A percentile compares a stretch with the other conserved stretches of the same genome.
Evolutionary conservation across 176 grass and related monocot species (phyloP).

Genomic region (Leersia perrieri): DNA sequence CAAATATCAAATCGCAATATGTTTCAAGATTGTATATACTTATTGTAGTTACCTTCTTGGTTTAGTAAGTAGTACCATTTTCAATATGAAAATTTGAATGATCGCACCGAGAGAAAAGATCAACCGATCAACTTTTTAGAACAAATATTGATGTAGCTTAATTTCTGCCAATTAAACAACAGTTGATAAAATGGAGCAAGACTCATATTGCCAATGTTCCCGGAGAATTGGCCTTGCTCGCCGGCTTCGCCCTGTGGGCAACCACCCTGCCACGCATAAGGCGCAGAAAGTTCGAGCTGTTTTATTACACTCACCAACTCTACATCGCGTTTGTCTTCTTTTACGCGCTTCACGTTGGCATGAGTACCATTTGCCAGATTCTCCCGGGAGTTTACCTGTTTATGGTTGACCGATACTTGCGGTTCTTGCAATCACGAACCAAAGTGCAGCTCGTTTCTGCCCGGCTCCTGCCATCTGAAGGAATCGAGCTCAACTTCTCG

Average conservation of each 20-base stretch:
- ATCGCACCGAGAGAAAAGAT: too few species aligned
- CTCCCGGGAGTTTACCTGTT: constrained; percentile 54
- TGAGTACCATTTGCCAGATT: constrained; percentile 42
- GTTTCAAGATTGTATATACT: too few species aligned
- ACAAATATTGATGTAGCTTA: too few species aligned
- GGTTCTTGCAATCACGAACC: constrained; percentile 51
- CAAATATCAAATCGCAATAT: too few species aligned
- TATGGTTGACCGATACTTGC: constrained; percentile 47
- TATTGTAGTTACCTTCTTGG: too few species aligned
- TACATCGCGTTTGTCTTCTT: constrained; percentile 58
- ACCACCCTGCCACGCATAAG: constrained; percentile 52
- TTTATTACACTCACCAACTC: constrained; percentile 62
- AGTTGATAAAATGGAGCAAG: constrained; percentile 53
- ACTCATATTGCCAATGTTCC: constrained; percentile 51
- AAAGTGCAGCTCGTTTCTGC: constrained; percentile 52
- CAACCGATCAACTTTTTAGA: too few species aligned
- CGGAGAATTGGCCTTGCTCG: constrained; percentile 47
- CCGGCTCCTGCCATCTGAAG: constrained; percentile 40
- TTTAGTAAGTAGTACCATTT: too few species aligned
- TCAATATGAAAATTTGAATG: too few species aligned
- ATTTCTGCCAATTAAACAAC: too few species aligned
- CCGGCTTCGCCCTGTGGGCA: constrained; percentile 53
- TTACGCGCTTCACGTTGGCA: constrained; percentile 53
- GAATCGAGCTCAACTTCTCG: constrained; percentile 46
- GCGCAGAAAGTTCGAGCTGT: constrained; percentile 55